These are phyloP conservation scores for Xanthoparmelia taractica DNA, from an alignment of 495 filamentous ascomycete species.

Conservation along the genomic window DNA sequence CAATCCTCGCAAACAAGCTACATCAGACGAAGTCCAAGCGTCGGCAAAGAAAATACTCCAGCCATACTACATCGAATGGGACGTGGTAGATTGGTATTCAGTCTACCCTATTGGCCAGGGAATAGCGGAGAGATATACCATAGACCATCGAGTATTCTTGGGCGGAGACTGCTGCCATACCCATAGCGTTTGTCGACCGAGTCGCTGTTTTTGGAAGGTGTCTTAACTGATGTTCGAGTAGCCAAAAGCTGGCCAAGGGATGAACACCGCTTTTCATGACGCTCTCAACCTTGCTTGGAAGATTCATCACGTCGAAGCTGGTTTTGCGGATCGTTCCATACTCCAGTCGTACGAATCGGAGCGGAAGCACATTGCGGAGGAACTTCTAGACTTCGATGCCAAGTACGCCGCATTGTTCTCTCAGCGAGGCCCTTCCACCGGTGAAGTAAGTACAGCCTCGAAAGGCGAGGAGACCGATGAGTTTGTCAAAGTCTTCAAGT, in stretches of 20 bases:
- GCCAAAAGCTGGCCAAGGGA: constrained; percentile 53
- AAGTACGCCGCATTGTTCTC: constrained; percentile 50
- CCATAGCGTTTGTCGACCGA: constrained; percentile 46
- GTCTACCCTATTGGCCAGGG: constrained; percentile 55
- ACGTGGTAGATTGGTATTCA: constrained; percentile 50
- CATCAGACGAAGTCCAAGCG: constrained; percentile 50
- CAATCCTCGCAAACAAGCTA: constrained; percentile 36
- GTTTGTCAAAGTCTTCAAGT: constrained; percentile 60
- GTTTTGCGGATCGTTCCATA: constrained; percentile 46
- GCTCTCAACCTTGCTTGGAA: constrained; percentile 74
- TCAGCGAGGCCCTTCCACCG: constrained; percentile 48
- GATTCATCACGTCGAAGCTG: constrained; percentile 55
- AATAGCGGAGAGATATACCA: constrained; percentile 48
- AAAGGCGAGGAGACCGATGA: constrained; percentile 45
- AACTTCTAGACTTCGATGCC: constrained; percentile 67
- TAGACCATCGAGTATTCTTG: constrained; percentile 47
- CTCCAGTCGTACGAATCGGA: constrained; percentile 65
- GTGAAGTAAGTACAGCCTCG: constrained; percentile 47
- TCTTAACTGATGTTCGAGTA: constrained; percentile 25
- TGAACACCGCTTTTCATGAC: constrained; percentile 46
- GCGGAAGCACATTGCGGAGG: constrained; percentile 57
- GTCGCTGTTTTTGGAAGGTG: not conserved
- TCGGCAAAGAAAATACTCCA: constrained; percentile 52
- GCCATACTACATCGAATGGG: constrained; percentile 47
- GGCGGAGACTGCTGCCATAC: constrained; percentile 56